A percentile compares a stretch with the other conserved stretches of the same genome.
Evolutionary conservation across 2,329 filamentous ascomycete species (phyloP).

Genomic region (Venturia oleaginea): DNA sequence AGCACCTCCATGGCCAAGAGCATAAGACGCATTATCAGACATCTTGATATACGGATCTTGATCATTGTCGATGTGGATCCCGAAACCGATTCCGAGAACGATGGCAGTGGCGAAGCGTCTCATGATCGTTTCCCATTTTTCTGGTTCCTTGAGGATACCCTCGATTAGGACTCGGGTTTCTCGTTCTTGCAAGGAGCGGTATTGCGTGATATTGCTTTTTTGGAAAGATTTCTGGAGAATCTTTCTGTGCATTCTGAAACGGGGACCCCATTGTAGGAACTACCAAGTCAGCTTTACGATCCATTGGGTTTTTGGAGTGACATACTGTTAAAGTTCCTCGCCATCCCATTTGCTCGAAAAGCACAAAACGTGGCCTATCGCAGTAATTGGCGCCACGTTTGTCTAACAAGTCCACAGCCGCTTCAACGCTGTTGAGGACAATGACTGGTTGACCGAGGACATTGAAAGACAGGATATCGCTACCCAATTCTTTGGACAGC

Average conservation of each 20-base stretch:
- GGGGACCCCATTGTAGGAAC: conserved; percentile 36
- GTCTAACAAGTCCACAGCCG: conserved; percentile 38
- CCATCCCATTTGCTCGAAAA: conserved; percentile 34
- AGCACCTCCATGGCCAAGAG: conserved; percentile 21
- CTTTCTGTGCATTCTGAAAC: conserved; percentile 36
- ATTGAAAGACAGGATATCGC: conserved; percentile 25
- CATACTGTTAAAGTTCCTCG: conserved; percentile 38
- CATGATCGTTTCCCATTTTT: conserved; percentile 30
- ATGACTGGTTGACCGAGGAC: conserved; percentile 32
- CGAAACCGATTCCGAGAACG: conserved; percentile 37
- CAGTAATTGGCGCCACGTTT: conserved; percentile 32
- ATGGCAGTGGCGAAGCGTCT: conserved; percentile 34
- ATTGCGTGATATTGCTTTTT: conserved; percentile 28
- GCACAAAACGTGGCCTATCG: conserved; percentile 32
- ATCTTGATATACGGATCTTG: conserved; percentile 34
- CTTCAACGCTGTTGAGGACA: conserved; percentile 36
- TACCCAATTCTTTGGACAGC: conserved; percentile 11
- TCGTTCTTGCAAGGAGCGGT: conserved; percentile 23
- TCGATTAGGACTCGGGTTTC: conserved; percentile 26
- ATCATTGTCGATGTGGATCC: conserved; percentile 30
- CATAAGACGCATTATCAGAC: conserved; percentile 24
- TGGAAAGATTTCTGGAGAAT: conserved; percentile 38
- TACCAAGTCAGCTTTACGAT: conserved; percentile 29
- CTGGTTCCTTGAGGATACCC: conserved; percentile 25
- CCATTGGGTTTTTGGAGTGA: conserved; percentile 18